phyloP scores from a whole-genome alignment of 148 eudicot genomes.

The Beta vulgaris region DNA sequence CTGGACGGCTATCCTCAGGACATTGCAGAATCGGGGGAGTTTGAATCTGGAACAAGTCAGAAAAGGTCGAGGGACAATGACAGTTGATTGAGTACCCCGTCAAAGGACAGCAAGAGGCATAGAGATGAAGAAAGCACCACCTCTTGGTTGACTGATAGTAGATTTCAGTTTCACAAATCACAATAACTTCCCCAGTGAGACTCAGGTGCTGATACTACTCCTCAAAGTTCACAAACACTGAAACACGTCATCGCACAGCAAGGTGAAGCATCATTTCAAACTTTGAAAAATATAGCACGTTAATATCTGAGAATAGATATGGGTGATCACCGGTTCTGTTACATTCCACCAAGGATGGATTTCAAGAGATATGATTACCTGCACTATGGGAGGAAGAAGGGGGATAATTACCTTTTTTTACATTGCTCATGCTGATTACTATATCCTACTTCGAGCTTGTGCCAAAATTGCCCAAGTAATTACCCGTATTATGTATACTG shows the following conservation, averaged over 20 bases:
- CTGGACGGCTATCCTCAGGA: slow-evolving; percentile 27
- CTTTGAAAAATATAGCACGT: slow-evolving; percentile 35
- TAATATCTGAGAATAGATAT: slow-evolving; percentile 55
- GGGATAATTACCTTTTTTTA: slow-evolving; percentile 48
- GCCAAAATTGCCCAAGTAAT: slow-evolving; percentile 67
- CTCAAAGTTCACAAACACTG: slow-evolving; percentile 11
- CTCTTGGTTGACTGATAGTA: slow-evolving; percentile 23
- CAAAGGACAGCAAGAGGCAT: slow-evolving; percentile 24
- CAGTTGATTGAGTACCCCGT: background rate
- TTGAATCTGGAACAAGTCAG: slow-evolving; percentile 19
- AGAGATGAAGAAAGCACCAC: slow-evolving; percentile 20
- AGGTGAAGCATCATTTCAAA: slow-evolving; percentile 17
- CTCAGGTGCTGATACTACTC: slow-evolving; percentile 1
- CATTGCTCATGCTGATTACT: slow-evolving; percentile 85
- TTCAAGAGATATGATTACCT: slow-evolving; percentile 54
- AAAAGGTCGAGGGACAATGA: slow-evolving; percentile 41
- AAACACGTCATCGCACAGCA: background rate
- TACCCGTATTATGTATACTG: slow-evolving; percentile 60
- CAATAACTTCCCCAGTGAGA: background rate
- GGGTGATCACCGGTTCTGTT: slow-evolving; percentile 70
- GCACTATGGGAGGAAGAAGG: slow-evolving; percentile 55
- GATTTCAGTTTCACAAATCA: background rate
- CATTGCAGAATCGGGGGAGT: slow-evolving; percentile 28
- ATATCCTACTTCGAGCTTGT: slow-evolving; percentile 73
- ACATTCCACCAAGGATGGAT: slow-evolving; percentile 69